Evolutionary conservation across 306 rosid genomes (phyloP), one percentile per base, ranked within the genome.

Genomic region (Acacia melanoxylon): DNA sequence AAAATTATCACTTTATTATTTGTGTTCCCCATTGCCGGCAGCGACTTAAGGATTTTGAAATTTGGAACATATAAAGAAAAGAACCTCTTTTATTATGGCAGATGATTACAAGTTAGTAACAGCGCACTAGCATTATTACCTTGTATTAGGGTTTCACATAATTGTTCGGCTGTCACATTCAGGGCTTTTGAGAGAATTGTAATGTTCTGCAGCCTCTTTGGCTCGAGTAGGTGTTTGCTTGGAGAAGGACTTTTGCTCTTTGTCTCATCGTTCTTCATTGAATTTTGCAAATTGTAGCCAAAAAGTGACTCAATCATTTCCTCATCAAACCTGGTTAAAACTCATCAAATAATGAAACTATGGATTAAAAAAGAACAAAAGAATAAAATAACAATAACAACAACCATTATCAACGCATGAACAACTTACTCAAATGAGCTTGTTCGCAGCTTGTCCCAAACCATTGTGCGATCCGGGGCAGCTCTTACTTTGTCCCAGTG

Each of bases 401-500:
- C 8, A 3, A 37, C 40, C 54, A 71, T 7, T 45, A 56, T 20
- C 78, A 14, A 51, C 66, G 79, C 20, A 33, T 65, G 80, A 33
- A 65, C 35, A 68, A 87, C 99, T 88, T 90, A 96, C 99, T 96
- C 99, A 29, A 96, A 96, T 74, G 99, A 96, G 83, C 94, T 96
- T 56, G 98, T 87, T 85, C 98, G 80, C 20, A 96, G 86, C 83
- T 91, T 96, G 84, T 96, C 98, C 99, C 99, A 96, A 71, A 96
- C 98, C 94, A 89, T 96, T 13, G 98, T 90, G 62, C 88, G 92
- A 76, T 96, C 92, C 4, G 99, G 94, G 25, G 93, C 93, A 44
- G 99, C 94, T 85, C 98, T 90, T 35, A 96, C 98, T 92, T 96
- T 96, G 86, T 93, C 99, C 99, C 98, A 96, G n/a, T 96, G 99